A percentile compares a stretch with the other conserved stretches of the same genome.
Evolutionary conservation across 345 rosid species (phyloP).

Genomic region (Hypericum perforatum): DNA sequence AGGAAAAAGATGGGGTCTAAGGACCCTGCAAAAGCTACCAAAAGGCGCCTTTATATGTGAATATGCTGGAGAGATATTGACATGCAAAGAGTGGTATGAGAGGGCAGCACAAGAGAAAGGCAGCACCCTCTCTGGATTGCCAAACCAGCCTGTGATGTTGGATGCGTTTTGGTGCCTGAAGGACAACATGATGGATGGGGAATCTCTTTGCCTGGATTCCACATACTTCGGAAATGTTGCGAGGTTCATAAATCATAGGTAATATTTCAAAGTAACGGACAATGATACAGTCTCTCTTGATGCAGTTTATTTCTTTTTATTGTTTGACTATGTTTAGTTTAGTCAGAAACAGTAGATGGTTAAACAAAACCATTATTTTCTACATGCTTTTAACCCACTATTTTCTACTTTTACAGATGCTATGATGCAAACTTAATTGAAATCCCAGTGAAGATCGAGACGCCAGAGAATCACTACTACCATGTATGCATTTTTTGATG

Average conservation of each 20-base stretch:
- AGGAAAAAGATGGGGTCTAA: conserved; percentile 86
- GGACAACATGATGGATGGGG: conserved; percentile 52
- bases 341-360: not conserved
- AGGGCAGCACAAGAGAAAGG: conserved; percentile 33
- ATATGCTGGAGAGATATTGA: conserved; percentile 76
- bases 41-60: conserved; percentile 89
- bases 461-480: conserved; percentile 75
- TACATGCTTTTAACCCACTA: not conserved
- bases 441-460: conserved; percentile 85
- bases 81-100: conserved; percentile 50
- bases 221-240: conserved; percentile 71
- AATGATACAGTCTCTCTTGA: not conserved
- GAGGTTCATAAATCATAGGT: conserved; percentile 92
- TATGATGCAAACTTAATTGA: conserved; percentile 81
- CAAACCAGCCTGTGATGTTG: conserved; percentile 53
- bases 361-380: too few relatives aligned
- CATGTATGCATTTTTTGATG: conserved; percentile 43
- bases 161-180: conserved; percentile 82
- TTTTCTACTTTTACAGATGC: conserved; percentile 39
- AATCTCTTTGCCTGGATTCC: conserved; percentile 83
- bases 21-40: conserved; percentile 65
- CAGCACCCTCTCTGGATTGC: conserved; percentile 24
- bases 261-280: conserved; percentile 12
- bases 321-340: not conserved
- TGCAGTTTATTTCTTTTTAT: not conserved